Conservation (phyloP, 495 filamentous ascomycete genomes). For the Penicillium paxilli region DNA sequence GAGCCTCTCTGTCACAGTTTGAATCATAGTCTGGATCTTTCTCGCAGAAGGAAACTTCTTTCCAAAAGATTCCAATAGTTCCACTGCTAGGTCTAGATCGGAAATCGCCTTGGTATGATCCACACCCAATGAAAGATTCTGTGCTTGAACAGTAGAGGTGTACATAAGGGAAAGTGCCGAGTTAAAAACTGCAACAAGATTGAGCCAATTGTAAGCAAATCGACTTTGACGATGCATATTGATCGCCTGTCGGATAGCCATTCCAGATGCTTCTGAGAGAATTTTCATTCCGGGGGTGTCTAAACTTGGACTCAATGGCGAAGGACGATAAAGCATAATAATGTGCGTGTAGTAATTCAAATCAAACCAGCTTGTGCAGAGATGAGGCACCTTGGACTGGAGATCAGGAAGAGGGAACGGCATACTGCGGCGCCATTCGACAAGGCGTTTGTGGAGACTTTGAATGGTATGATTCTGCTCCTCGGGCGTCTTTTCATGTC, state of each 20-base stretch:
- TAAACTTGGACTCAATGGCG: slow-evolving; percentile 30
- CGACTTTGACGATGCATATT: slow-evolving; percentile 34
- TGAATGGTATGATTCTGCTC: slow-evolving; percentile 27
- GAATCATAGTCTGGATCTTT: slow-evolving; percentile 35
- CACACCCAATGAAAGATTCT: slow-evolving; percentile 20
- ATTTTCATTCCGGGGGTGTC: slow-evolving; percentile 27
- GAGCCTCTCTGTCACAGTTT: slow-evolving; percentile 15
- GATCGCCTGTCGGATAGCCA: slow-evolving; percentile 38
- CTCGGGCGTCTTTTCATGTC: slow-evolving; percentile 9
- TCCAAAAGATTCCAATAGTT: slow-evolving; percentile 32
- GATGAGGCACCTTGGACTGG: slow-evolving; percentile 35
- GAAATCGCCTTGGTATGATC: slow-evolving; percentile 26
- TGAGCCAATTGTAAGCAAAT: slow-evolving; percentile 44
- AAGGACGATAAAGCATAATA: slow-evolving; percentile 39
- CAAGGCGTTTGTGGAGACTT: slow-evolving; percentile 30
- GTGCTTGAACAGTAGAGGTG: slow-evolving; percentile 30
- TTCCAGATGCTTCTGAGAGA: slow-evolving; percentile 32
- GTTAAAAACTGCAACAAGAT: slow-evolving; percentile 36
- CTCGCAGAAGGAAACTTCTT: slow-evolving; percentile 34
- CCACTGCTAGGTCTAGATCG: slow-evolving; percentile 32
- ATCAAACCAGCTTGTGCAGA: slow-evolving; percentile 41
- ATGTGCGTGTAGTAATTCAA: slow-evolving; percentile 42
- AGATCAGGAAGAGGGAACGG: slow-evolving; percentile 41
- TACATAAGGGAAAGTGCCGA: slow-evolving; percentile 40
- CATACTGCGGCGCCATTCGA: slow-evolving; percentile 42